Base-by-base conservation (phyloP, 2,329 filamentous ascomycete genomes). In the Fusarium robinianum region DNA sequence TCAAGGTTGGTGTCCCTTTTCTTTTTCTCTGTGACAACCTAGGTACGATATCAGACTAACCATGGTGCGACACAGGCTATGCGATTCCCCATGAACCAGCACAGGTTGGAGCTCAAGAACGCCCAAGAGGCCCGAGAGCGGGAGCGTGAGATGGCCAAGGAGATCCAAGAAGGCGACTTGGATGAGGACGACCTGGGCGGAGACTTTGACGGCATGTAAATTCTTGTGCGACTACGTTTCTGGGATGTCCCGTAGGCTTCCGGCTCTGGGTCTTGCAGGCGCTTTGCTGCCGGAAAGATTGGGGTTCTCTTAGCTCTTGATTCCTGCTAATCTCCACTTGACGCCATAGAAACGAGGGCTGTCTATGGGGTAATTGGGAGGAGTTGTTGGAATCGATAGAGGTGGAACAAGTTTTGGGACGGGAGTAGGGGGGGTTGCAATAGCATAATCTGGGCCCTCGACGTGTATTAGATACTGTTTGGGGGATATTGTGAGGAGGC, bases 71-170 rank as follows among this genome's bases (percentile, higher is more conserved):
- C 14, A n/a, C 37, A 92, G 88, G 92, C 94, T 17, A 99, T 99
- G 94, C 84, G 94, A 41, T 99, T 97, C 73, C 94, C 94, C 3
- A 97, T 97, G 92, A 96, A 99, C 75, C 94, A 97, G 71, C 94
- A 99, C 72, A 84, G 94, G 12, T 78, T 97, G 42, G 94, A 99
- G 72, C 80, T 99, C 42, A 97, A 96, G 81, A 97, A 95, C 63
- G 94, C 94, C 0, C 92, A 97, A 70, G 95, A 99, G 72, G 94
- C 94, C n/a, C 82, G 94, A 36, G 94, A 99, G 70, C 81, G 94
- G 14, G 94, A 99, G 76, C 82, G 94, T 12, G 94, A 99, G 72
- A 83, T 99, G 78, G 94, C 91, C 53, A 97, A 97, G 79, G 94
- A 99, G 77, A 97, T 99, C 65, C 90, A 96, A 71, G 94, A 97